Conservation (phyloP, 2,329 filamentous ascomycete species). For the Trichothecium roseum region DNA sequence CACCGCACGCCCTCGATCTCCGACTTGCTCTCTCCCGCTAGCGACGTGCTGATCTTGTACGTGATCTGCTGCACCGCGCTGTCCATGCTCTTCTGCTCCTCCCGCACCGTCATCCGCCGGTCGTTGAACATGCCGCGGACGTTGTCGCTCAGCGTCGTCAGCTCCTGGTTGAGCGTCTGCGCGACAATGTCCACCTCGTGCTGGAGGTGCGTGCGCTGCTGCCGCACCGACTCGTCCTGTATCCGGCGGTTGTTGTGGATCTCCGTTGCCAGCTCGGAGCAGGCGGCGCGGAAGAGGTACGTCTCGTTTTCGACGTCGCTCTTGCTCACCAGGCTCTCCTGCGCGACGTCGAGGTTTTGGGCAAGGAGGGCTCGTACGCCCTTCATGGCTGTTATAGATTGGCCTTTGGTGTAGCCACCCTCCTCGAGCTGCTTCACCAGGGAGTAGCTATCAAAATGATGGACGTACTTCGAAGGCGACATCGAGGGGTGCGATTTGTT, state of each 20-base stretch:
- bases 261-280: slow-evolving; percentile 82
- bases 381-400: slow-evolving; percentile 87
- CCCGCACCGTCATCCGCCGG: slow-evolving; percentile 80
- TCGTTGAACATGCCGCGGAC: slow-evolving; percentile 96
- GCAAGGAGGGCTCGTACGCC: slow-evolving; percentile 69
- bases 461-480: slow-evolving; percentile 69
- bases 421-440: slow-evolving; percentile 73
- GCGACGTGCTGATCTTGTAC: slow-evolving; percentile 85
- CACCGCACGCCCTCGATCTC: slow-evolving; percentile 87
- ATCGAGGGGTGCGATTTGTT: slow-evolving; percentile 52
- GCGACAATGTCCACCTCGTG: slow-evolving; percentile 91
- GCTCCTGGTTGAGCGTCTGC: slow-evolving; percentile 77
- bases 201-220: slow-evolving; percentile 76
- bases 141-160: slow-evolving; percentile 72
- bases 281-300: slow-evolving; percentile 89
- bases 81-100: slow-evolving; percentile 79
- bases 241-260: slow-evolving; percentile 67
- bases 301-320: slow-evolving; percentile 91
- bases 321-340: slow-evolving; percentile 73
- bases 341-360: slow-evolving; percentile 71
- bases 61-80: slow-evolving; percentile 85
- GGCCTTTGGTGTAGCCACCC: slow-evolving; percentile 61
- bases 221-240: slow-evolving; percentile 70
- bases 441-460: slow-evolving; percentile 93
- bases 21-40: slow-evolving; percentile 84